These are phyloP conservation scores for Pichia phayaonensis DNA, from an alignment of 805 yeast genomes.

Conservation along the genomic window DNA sequence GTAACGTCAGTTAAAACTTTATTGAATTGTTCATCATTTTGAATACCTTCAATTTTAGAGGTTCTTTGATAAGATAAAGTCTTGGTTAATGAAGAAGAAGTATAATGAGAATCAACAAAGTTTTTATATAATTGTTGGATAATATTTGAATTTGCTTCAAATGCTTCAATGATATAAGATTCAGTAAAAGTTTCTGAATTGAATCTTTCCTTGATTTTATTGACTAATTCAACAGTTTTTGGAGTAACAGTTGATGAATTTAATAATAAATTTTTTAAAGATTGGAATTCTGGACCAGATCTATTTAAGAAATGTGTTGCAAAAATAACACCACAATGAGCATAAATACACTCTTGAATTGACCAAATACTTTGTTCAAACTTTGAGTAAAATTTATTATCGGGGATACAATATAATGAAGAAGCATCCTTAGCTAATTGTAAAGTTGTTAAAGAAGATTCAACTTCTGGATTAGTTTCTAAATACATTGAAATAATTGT, in stretches of 20 bases:
- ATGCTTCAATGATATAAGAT: conserved; percentile 69
- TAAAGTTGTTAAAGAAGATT: conserved; percentile 49
- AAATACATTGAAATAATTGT: conserved; percentile 84
- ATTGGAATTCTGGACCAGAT: conserved; percentile 80
- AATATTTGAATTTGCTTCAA: conserved; percentile 60
- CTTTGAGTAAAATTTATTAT: conserved; percentile 66
- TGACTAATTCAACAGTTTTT: conserved; percentile 68
- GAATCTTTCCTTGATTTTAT: conserved; percentile 76
- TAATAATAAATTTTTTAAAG: conserved; percentile 51
- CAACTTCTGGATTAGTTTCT: conserved; percentile 51
- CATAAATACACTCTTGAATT: conserved; percentile 89
- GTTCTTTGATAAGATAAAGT: conserved; percentile 85
- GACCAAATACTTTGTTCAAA: conserved; percentile 75
- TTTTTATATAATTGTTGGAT: conserved; percentile 80
- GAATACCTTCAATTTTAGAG: conserved; percentile 66
- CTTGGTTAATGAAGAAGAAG: conserved; percentile 58
- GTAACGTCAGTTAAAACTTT: conserved; percentile 61
- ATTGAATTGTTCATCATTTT: conserved; percentile 68
- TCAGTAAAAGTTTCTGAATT: conserved; percentile 91
- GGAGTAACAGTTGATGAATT: conserved; percentile 48
- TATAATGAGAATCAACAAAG: conserved; percentile 87
- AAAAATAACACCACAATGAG: conserved; percentile 88
- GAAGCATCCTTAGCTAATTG: conserved; percentile 95
- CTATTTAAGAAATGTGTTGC: conserved; percentile 93
- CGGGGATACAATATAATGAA: conserved; percentile 82